These are phyloP conservation scores for Xylaria venustula DNA, from an alignment of 495 filamentous ascomycete genomes.

Conservation along the genomic window DNA sequence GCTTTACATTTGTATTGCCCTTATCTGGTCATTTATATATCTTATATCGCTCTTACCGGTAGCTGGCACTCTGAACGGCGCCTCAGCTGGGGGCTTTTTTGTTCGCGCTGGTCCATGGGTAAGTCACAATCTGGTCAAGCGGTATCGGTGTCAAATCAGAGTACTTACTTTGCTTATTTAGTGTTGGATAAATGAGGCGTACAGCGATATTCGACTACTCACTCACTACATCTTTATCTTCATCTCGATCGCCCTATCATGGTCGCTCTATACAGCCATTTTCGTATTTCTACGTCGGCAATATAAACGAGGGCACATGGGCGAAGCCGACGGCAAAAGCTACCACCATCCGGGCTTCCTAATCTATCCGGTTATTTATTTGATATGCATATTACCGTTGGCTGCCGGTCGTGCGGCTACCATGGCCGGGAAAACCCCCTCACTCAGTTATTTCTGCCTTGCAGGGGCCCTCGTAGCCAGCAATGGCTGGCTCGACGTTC, in stretches of 20 bases:
- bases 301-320: constrained; percentile 4
- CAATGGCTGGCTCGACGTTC: constrained; percentile 71
- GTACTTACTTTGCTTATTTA: constrained; percentile 26
- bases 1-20: constrained; percentile 51
- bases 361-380: constrained; percentile 73
- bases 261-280: constrained; percentile 63
- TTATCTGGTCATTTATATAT: constrained; percentile 60
- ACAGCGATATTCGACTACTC: constrained; percentile 61
- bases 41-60: constrained; percentile 57
- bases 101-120: constrained; percentile 64
- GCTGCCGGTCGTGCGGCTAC: constrained; percentile 67
- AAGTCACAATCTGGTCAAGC: constrained; percentile 24
- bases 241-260: constrained; percentile 62
- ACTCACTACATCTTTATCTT: constrained; percentile 83
- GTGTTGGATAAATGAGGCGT: constrained; percentile 70
- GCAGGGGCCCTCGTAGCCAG: constrained; percentile 72
- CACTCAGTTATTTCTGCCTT: constrained; percentile 61
- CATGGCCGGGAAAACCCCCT: constrained; percentile 55
- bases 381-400: constrained; percentile 68
- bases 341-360: constrained; percentile 65
- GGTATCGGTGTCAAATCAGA: background rate
- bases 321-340: constrained; percentile 18
- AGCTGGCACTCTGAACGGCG: constrained; percentile 47
- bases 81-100: constrained; percentile 51
- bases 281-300: constrained; percentile 54